Conservation (phyloP, 1,139 yeast genomes). For the Hyphopichia pseudoburtonii region DNA sequence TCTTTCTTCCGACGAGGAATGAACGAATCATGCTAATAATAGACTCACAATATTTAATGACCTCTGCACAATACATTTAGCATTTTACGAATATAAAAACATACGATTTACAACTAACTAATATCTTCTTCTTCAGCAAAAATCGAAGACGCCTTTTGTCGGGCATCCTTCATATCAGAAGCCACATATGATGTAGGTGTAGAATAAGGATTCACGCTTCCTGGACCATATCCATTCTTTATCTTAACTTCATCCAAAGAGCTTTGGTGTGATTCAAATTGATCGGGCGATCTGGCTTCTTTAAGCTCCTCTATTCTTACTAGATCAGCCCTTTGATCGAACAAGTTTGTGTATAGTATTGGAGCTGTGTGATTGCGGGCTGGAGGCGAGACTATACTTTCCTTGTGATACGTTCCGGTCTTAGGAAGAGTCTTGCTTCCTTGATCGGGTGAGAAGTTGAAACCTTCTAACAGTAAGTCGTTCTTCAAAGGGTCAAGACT, state of each 20-base stretch:
- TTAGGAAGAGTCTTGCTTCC: too few relatives aligned
- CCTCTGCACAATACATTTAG: too few relatives aligned
- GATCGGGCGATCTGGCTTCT: too few relatives aligned
- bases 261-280: too few relatives aligned
- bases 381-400: neutral
- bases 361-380: conserved; percentile 6
- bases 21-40: too few relatives aligned
- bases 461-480: too few relatives aligned
- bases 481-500: conserved; percentile 6
- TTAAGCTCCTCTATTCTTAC: too few relatives aligned
- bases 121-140: conserved; percentile 5
- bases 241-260: too few relatives aligned
- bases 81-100: too few relatives aligned
- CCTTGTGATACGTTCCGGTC: too few relatives aligned
- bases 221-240: neutral
- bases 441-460: too few relatives aligned
- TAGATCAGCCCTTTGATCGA: neutral
- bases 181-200: neutral
- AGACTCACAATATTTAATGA: too few relatives aligned
- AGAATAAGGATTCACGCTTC: neutral
- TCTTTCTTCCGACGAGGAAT: neutral
- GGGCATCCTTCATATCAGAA: neutral
- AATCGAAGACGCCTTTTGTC: conserved; percentile 3
- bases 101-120: neutral
- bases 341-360: neutral